Base-by-base conservation (phyloP, 2,329 filamentous ascomycete genomes). In the Eutypa lata region DNA sequence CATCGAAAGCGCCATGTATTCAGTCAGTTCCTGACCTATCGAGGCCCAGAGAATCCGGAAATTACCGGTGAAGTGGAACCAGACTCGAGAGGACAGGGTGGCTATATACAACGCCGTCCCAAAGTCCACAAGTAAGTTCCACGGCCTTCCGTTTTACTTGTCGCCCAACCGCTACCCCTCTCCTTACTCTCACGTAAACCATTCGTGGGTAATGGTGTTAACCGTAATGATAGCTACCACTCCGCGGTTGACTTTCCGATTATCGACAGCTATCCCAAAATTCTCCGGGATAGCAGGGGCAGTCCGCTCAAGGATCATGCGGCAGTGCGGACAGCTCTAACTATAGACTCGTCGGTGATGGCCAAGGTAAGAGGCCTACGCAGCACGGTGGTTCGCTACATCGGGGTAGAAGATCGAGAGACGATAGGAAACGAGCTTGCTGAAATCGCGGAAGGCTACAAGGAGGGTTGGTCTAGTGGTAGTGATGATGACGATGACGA, bases 391-490 rank as follows among this genome's bases (percentile, higher is more conserved):
- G 73, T 81, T 16, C 81, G 86, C 56, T 78, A 82, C 11, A 77
- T 92, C 16, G 76, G 78, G 0, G 62, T 93, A 3, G 90, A 95
- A 54, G 92, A 97, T 65, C 81, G 93, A 42, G 94, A 99, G 71
- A 77, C 78, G 2, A 76, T 97, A n/a, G 83, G 84, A 45, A 94
- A 96, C 65, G 86, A 88, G 13, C 76, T 99, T 38, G 85, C 88
- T 22, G 87, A 89, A 54, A 86, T 97, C 63, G 87, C 88, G 1
- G 92, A 96, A 65, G 89, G 89, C 54, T 97, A 97, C 68, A 86
- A 90, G 61, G 90, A 94, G 56, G 91, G 91, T 1, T 96, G 90
- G 89, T 86, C 84, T 13, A 91, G 88, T 63, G 90, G 86, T 22
- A 87, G 83, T 53, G 88, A 90, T 61, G 79, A 84, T 8, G 86